phyloP scores from a whole-genome alignment of 495 filamentous ascomycete genomes.

The Xylaria acuta region DNA sequence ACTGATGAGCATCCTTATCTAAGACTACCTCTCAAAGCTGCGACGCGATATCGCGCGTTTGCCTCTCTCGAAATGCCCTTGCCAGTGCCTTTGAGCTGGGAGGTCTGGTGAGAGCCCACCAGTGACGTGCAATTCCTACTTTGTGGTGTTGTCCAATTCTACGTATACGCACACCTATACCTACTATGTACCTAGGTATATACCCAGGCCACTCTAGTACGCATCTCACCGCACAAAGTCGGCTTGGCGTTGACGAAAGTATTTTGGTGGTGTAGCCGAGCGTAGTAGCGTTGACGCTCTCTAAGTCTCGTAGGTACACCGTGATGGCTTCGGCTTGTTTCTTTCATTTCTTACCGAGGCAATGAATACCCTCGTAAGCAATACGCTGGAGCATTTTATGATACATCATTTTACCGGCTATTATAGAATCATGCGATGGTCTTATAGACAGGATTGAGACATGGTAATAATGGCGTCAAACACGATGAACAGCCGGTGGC shows the following conservation, averaged over 20 bases:
- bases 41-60: not conserved
- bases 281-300: not conserved
- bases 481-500: not conserved
- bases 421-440: not conserved
- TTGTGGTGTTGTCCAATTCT: conserved; percentile 4
- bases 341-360: not conserved
- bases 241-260: not conserved
- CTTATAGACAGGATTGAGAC: not conserved
- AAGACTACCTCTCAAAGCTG: not conserved
- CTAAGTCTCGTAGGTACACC: not conserved
- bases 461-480: not conserved
- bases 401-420: conserved; percentile 1
- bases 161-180: not conserved
- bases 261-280: conserved; percentile 13
- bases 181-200: no score
- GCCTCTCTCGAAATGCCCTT: not conserved
- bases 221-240: not conserved
- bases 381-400: not conserved
- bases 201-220: not conserved
- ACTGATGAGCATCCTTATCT: not conserved
- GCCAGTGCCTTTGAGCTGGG: conserved; percentile 4
- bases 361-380: not conserved
- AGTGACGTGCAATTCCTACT: not conserved
- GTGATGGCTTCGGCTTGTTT: not conserved
- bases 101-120: not conserved